Base-by-base conservation (phyloP, 2,329 filamentous ascomycete species). In the Curvularia sp. region DNA sequence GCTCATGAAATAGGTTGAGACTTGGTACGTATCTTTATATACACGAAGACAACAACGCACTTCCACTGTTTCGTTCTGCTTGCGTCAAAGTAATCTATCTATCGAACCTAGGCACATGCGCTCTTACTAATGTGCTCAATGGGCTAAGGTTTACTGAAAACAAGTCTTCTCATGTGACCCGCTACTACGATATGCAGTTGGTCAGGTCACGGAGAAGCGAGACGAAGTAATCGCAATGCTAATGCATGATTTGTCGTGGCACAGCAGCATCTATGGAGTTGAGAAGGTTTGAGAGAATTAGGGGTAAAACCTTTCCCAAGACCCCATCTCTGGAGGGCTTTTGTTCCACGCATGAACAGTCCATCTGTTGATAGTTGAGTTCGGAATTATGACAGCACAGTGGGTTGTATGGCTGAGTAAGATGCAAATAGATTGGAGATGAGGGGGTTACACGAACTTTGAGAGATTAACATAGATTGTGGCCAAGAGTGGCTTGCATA, bases 221-320 rank as follows among this genome's bases (percentile, higher is more conserved):
- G 5, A 34, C 32, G n/a, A 15, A 34, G 12, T n/a, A 34, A 2
- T 34, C 6, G 13, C 13, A 15, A 34, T 34, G 32, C 32, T 15
- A 9, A 34, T 34, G 4, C 13, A 34, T 34, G 32, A 15, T 34
- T 34, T 13, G 32, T 34, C n/a, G 9, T 7, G 5, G 12, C 13
- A n/a, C 13, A 4, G 13, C 32, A 34, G 8, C 43, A 19, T 21
- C 10, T 18, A 12, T 27, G n/a, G 32, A n/a, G 46, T 27, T 53
- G 54, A 57, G 49, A 57, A 57, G 49, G 19, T 53, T 53, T 53
- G 49, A 53, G 49, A 27, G 21, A 48, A 19, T 48, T 57, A 9
- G 19, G 21, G 18, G 13, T 9, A 23, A 21, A 34, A 21, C 15
- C n/a, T 12, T 3, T 8, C 38, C 34, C 12, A 21, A 3, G 23